Base-by-base conservation (phyloP, 78 protist species). In the Dictyostelium brefeldianum region DNA sequence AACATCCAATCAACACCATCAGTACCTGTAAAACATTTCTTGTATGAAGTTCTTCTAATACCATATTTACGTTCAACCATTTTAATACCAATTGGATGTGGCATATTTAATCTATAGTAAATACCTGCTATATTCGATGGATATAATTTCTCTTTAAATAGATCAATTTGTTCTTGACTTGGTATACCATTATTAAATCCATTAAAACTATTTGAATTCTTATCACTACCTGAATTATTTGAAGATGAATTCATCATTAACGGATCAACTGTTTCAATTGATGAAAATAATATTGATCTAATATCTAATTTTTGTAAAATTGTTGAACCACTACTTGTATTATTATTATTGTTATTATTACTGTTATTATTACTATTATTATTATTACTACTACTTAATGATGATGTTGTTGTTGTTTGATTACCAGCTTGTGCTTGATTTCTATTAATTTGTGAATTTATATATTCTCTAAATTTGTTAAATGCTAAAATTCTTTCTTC, bases 1-100 rank as follows among this genome's bases (percentile, higher is more conserved):
- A 77, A 5, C 53, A 85, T 47, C 92, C 92, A 85, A 50, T 85
- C 92, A 5, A 85, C 27, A 27, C 80, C 50, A n/a, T 85, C 92
- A 3, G 83, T 65, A 20, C 84, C 92, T 12, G 77, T 75, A 50
- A 50, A 85, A 64, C 92, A 85, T 29, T 77, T 74, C 1, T 80
- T 79, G 50, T 85, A 77, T 14, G 65, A 74, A 5, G 73, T 64
- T 64, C 73, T 64, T 62, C 92, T 79, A 7, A 85, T 46, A 43
- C 82, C 25, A 62, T 85, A 70, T 50, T 85, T 85, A 20, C 67
- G 18, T 46, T 77, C 92, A 11, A 51, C 56, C 53, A 85, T 22
- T 47, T 85, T 85, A 14, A 85, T 25, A 50, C 92, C 92, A 41
- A 77, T 77, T 25, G 92, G 92, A 11, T 29, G 64, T 1, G 62